phyloP scores from a whole-genome alignment of 305 asterid species.

The Lippia alba region DNA sequence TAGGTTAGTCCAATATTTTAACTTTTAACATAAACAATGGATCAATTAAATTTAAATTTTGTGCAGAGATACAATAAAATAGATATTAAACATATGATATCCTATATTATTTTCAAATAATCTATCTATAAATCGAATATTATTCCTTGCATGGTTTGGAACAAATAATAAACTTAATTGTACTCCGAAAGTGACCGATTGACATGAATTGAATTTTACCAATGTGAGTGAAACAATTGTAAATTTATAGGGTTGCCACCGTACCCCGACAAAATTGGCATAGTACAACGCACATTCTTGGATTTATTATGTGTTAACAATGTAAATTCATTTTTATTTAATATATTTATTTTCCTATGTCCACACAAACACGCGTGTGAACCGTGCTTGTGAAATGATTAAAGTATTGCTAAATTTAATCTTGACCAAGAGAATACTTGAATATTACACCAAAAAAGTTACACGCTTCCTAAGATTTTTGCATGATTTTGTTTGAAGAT shows the following conservation, averaged over 20 bases:
- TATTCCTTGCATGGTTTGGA: too few species aligned
- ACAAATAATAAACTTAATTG: background rate
- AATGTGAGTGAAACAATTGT: background rate
- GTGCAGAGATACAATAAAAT: too few species aligned
- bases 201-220: background rate
- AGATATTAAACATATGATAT: too few species aligned
- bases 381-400: constrained; percentile 23
- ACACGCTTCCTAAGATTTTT: too few species aligned
- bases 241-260: constrained; percentile 13
- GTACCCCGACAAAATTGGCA: constrained; percentile 36
- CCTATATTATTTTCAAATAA: too few species aligned
- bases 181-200: background rate
- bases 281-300: constrained; percentile 19
- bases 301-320: constrained; percentile 4
- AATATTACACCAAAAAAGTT: background rate
- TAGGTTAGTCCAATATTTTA: too few species aligned
- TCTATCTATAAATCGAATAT: too few species aligned
- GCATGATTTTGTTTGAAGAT: too few species aligned
- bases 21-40: too few species aligned
- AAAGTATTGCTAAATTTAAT: background rate
- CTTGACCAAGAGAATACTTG: background rate
- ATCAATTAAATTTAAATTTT: too few species aligned
- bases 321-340: background rate
- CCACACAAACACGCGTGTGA: constrained; percentile 37
- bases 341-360: constrained; percentile 22